Conservation (phyloP, 2,329 filamentous ascomycete species). For the Gaeumannomyces sp. region DNA sequence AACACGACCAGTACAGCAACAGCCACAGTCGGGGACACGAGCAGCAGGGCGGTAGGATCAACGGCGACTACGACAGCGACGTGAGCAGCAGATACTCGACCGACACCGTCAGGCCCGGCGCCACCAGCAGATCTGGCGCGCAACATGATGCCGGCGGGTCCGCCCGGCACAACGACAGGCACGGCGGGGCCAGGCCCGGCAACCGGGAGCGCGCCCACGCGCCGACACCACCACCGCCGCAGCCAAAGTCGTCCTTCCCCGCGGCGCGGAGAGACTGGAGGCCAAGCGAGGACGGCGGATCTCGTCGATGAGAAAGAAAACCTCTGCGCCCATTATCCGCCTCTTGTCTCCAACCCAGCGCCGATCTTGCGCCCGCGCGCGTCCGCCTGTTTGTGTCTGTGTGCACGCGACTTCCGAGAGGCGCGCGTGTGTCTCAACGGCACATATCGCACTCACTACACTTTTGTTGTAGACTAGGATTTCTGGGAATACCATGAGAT, state of each 20-base stretch:
- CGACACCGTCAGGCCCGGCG: neutral
- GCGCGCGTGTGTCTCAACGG: neutral
- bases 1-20: neutral
- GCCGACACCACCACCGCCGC: neutral
- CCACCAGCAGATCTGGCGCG: neutral
- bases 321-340: neutral
- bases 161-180: neutral
- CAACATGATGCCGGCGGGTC: neutral
- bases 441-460: neutral
- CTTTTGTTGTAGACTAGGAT: neutral
- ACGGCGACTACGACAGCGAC: neutral
- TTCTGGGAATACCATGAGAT: neutral
- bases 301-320: conserved; percentile 1
- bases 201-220: neutral
- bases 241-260: conserved; percentile 1
- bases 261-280: neutral
- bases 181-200: neutral
- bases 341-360: neutral
- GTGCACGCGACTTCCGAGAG: neutral
- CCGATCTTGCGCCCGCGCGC: neutral
- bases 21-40: neutral
- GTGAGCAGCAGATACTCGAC: neutral
- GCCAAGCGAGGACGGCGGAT: neutral
- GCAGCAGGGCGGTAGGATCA: neutral
- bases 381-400: neutral